phyloP scores from a whole-genome alignment of 192 early-diverging fungal genomes.

The Rhizoclosmatium sp. region DNA sequence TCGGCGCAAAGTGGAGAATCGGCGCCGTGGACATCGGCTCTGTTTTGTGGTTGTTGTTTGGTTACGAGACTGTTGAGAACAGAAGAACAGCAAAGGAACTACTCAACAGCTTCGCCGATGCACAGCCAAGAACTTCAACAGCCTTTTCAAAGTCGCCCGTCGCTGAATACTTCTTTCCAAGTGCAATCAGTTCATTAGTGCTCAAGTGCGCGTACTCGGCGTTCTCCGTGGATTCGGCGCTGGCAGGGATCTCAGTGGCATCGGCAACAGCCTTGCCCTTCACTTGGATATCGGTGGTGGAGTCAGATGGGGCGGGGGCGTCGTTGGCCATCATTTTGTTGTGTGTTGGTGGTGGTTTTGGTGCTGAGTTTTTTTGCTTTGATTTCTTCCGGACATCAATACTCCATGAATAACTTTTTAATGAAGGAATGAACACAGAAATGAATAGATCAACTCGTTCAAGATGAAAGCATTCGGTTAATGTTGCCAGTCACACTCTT shows the following conservation, averaged over 20 bases:
- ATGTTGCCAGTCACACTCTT: slow-evolving; percentile 26
- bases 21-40: slow-evolving; percentile 70
- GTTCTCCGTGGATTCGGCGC: not conserved
- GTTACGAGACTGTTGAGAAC: not conserved
- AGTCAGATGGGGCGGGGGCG: not conserved
- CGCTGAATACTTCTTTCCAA: slow-evolving; percentile 72
- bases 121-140: slow-evolving; percentile 72
- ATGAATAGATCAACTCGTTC: not conserved
- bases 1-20: slow-evolving; percentile 73
- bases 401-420: not conserved
- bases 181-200: slow-evolving; percentile 55
- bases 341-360: too few relatives aligned
- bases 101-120: slow-evolving; percentile 66
- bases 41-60: slow-evolving; percentile 40
- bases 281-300: not conserved
- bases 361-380: too few relatives aligned
- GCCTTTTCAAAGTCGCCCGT: slow-evolving; percentile 70
- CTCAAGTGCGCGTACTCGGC: not conserved
- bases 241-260: too few relatives aligned
- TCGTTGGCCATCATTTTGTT: slow-evolving; percentile 18
- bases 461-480: slow-evolving; percentile 14
- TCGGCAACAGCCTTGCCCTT: not conserved
- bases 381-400: too few relatives aligned
- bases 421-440: not conserved
- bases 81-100: not conserved